Conservation (phyloP, 1,284 basidiomycete genomes). For the Porogramme epimiltina region DNA sequence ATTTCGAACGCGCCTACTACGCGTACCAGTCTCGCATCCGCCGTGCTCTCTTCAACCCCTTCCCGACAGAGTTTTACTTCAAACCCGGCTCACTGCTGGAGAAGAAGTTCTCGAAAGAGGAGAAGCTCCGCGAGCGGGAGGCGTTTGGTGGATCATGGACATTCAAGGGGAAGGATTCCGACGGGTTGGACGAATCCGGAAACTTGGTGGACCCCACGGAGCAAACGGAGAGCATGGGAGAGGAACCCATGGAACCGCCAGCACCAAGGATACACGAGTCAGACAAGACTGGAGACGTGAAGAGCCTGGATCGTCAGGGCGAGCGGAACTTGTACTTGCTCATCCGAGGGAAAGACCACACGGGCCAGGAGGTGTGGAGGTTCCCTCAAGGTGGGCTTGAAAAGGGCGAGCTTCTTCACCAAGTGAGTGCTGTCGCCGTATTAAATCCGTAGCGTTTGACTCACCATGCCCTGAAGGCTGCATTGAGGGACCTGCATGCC, state of each 20-base stretch:
- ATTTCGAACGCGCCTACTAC: conserved; percentile 86
- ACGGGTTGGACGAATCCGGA: conserved; percentile 44
- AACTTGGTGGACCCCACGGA: conserved; percentile 47
- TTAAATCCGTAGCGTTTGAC: too few relatives aligned
- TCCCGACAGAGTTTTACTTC: conserved; percentile 93
- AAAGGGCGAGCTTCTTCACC: conserved; percentile 68
- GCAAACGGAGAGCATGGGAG: conserved; percentile 46
- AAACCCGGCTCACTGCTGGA: conserved; percentile 90
- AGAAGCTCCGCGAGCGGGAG: conserved; percentile 66
- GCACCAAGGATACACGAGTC: conserved; percentile 58
- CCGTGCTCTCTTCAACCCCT: conserved; percentile 86
- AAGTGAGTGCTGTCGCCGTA: conserved; percentile 42
- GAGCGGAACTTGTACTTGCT: conserved; percentile 88
- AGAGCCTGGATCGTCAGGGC: conserved; percentile 80
- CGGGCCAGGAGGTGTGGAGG: conserved; percentile 67
- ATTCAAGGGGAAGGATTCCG: conserved; percentile 15
- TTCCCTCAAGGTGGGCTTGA: conserved; percentile 76
- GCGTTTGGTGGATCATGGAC: conserved; percentile 58
- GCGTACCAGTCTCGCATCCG: conserved; percentile 84
- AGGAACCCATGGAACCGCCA: conserved; percentile 46
- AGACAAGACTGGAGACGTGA: conserved; percentile 63
- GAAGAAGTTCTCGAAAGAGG: conserved; percentile 76
- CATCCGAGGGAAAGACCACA: conserved; percentile 54
- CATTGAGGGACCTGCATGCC: conserved; percentile 61
- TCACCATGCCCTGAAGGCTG: conserved; percentile 56